Evolutionary conservation across 352 stramenopile genomes (phyloP).

Genomic region (Pythium rhizo-oryzae): DNA sequence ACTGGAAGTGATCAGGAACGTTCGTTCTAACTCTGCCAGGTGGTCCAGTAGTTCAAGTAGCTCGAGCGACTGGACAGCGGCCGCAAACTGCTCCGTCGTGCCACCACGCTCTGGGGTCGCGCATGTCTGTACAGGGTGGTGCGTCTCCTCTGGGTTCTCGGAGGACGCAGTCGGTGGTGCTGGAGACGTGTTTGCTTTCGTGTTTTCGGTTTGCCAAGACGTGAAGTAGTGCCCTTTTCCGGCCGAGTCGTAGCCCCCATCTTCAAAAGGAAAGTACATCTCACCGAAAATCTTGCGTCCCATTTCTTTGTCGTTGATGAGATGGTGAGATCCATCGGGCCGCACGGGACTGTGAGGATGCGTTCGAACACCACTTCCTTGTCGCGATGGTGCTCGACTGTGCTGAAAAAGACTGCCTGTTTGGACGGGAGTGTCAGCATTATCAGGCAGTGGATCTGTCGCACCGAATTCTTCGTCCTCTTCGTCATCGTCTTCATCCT

Average conservation of each 20-base stretch:
- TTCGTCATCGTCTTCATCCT: slow-evolving; percentile 62
- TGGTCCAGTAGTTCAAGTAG: slow-evolving; percentile 20
- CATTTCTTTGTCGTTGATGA: slow-evolving; percentile 82
- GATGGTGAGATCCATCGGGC: slow-evolving; percentile 8
- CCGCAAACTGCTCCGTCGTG: slow-evolving; percentile 7
- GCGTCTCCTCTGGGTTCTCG: slow-evolving; percentile 1
- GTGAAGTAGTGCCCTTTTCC: slow-evolving; percentile 37
- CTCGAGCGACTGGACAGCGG: slow-evolving; percentile 15
- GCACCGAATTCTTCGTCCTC: neutral
- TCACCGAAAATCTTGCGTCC: slow-evolving; percentile 83
- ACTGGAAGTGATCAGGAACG: slow-evolving; percentile 15
- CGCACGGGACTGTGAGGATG: slow-evolving; percentile 12
- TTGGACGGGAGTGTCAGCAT: neutral
- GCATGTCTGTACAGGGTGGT: neutral
- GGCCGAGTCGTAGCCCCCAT: slow-evolving; percentile 72
- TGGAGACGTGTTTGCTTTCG: neutral
- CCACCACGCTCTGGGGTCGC: neutral
- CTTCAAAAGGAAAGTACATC: slow-evolving; percentile 88
- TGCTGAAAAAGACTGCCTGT: neutral
- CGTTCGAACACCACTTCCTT: neutral
- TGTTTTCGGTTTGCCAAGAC: slow-evolving; percentile 13
- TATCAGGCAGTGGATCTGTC: no score
- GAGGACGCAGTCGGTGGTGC: neutral
- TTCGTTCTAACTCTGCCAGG: slow-evolving; percentile 15
- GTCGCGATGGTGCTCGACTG: neutral